Evolutionary conservation across 1,284 basidiomycete species (phyloP).

Genomic region (Cutaneotrichosporon daszewskae): DNA sequence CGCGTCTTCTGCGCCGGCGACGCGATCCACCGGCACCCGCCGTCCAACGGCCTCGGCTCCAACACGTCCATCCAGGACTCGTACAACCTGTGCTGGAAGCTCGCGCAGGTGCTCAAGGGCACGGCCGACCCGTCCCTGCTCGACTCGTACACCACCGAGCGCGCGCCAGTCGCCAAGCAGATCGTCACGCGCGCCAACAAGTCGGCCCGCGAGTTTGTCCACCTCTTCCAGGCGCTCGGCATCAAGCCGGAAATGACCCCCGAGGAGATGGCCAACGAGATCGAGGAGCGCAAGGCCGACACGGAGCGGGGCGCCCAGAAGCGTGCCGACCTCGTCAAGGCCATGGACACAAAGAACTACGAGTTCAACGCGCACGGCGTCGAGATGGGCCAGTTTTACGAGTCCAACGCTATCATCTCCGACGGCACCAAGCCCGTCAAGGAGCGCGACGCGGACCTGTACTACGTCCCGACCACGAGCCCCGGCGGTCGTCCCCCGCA

Average conservation of each 20-base stretch:
- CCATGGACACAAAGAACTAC: constrained; percentile 16
- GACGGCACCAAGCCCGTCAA: constrained; percentile 11
- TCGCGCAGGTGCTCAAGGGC: constrained; percentile 9
- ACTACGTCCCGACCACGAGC: constrained; percentile 7
- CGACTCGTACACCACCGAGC: constrained; percentile 10
- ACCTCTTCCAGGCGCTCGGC: constrained; percentile 16
- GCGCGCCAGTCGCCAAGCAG: constrained; percentile 14
- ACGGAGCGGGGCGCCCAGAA: constrained; percentile 8
- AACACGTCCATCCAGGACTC: constrained; percentile 19
- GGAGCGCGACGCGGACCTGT: constrained; percentile 11
- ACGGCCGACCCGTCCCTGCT: constrained; percentile 9
- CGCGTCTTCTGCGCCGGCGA: constrained; percentile 16
- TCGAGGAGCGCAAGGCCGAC: constrained; percentile 16
- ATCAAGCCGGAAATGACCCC: constrained; percentile 13
- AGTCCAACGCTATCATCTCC: constrained; percentile 2
- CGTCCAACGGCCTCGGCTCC: constrained; percentile 13
- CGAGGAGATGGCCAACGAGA: constrained; percentile 13
- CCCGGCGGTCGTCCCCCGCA: constrained; percentile 14
- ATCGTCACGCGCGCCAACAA: constrained; percentile 19
- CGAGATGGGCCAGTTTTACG: constrained; percentile 18
- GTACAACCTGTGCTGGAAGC: constrained; percentile 18
- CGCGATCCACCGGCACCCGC: constrained; percentile 17
- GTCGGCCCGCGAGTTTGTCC: constrained; percentile 12
- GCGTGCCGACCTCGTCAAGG: constrained; percentile 11
- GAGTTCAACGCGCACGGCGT: constrained; percentile 18